phyloP scores from a whole-genome alignment of 176 grass and related monocot genomes.

The Hordeum vulgare region DNA sequence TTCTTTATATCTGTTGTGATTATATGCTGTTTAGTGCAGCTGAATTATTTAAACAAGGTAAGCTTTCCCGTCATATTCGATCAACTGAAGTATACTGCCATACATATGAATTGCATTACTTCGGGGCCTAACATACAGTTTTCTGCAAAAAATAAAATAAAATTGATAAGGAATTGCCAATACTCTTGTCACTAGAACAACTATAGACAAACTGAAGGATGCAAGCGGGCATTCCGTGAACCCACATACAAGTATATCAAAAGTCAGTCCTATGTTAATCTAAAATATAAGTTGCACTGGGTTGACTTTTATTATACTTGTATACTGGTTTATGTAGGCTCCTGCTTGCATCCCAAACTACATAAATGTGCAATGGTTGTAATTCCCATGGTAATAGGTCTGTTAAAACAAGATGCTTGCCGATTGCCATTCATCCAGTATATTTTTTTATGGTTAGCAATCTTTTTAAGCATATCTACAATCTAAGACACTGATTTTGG shows the following conservation, averaged over 20 bases:
- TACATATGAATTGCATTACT: neutral
- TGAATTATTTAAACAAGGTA: constrained; percentile 97
- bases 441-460: neutral
- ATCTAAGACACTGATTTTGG: neutral
- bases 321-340: neutral
- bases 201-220: neutral
- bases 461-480: neutral
- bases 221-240: neutral
- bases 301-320: neutral
- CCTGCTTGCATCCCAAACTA: neutral
- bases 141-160: neutral
- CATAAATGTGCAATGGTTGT: neutral
- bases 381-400: neutral
- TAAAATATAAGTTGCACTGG: neutral
- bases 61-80: neutral
- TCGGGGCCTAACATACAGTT: neutral
- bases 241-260: neutral
- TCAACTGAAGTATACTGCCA: neutral
- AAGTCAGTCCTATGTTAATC: neutral
- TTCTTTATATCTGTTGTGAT: constrained; percentile 69
- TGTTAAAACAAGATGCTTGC: neutral
- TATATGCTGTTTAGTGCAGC: constrained; percentile 69
- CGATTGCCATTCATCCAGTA: neutral
- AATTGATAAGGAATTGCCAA: neutral
- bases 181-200: neutral